phyloP scores from a whole-genome alignment of 257 asterid species.

The Agastache rugosa region DNA sequence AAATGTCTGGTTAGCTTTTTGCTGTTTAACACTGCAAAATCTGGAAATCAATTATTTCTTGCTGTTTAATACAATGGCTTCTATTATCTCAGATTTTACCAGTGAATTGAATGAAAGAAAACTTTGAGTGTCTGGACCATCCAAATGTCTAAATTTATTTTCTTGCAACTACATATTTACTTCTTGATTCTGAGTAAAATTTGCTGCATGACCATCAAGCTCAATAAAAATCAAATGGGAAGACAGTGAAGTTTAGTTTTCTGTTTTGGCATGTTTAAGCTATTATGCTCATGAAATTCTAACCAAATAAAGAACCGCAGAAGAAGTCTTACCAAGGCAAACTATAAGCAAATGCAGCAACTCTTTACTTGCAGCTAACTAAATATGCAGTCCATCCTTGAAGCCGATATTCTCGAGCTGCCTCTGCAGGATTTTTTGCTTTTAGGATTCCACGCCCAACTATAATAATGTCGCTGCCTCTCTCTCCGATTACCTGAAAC shows the following conservation, averaged over 20 bases:
- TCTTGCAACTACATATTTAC: background rate
- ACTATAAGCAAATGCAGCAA: background rate
- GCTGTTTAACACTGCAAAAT: background rate
- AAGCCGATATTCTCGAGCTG: conserved; percentile 76
- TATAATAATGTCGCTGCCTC: conserved; percentile 86
- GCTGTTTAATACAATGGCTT: too few species aligned
- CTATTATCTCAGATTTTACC: background rate
- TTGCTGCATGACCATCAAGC: background rate
- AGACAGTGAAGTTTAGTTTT: background rate
- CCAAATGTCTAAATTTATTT: background rate
- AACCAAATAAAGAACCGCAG: background rate
- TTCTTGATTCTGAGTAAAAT: background rate
- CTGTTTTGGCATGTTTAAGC: background rate
- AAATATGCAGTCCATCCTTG: conserved; percentile 92
- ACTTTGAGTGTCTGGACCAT: background rate
- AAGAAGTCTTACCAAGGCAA: conserved; percentile 5
- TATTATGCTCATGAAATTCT: too few species aligned
- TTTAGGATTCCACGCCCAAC: conserved; percentile 93
- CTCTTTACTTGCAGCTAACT: conserved; percentile 51
- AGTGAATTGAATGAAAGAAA: background rate
- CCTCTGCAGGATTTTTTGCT: conserved; percentile 71
- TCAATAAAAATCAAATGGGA: background rate
- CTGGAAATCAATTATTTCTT: background rate
- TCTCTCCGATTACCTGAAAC: conserved; percentile 74
- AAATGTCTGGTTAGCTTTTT: background rate